Percentiles rank a stretch among this genome's conserved stretches.
Conservation (phyloP, 2,329 filamentous ascomycete species). For the Colletotrichum sp. region DNA sequence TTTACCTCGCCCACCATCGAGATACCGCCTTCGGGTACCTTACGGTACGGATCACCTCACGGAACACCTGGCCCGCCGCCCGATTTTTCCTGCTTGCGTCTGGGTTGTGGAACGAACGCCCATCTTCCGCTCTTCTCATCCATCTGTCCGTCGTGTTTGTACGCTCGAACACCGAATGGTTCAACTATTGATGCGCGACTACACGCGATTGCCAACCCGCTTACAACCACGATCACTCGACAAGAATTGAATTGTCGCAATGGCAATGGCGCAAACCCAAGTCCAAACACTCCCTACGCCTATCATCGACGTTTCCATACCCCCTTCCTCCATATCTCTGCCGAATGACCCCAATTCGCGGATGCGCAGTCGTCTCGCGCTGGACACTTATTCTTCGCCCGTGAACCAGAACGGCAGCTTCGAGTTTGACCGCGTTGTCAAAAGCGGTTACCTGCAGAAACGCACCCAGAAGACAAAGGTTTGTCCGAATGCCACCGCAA, state of each 20-base stretch:
- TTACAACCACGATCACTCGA: not conserved
- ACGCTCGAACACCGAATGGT: constrained; percentile 1
- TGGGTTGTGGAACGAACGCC: not conserved
- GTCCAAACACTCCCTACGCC: constrained; percentile 13
- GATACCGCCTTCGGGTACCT: not conserved
- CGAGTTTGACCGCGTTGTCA: constrained; percentile 92
- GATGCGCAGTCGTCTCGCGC: constrained; percentile 49
- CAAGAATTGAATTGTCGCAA: not conserved
- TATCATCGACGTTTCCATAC: constrained; percentile 24
- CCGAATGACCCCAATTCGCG: constrained; percentile 29
- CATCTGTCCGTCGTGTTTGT: not conserved
- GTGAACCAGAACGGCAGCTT: constrained; percentile 96
- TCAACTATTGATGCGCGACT: constrained; percentile 7
- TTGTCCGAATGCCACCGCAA: constrained; percentile 22
- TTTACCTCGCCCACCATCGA: not conserved
- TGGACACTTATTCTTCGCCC: constrained; percentile 74
- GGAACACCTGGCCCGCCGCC: not conserved
- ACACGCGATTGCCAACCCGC: constrained; percentile 3
- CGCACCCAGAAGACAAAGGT: constrained; percentile 95
- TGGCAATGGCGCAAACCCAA: constrained; percentile 17
- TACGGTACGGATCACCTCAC: not conserved
- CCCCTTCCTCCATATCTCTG: constrained; percentile 19
- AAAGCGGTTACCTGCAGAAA: constrained; percentile 85
- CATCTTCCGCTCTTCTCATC: not conserved
- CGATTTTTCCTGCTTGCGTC: not conserved